Evolutionary conservation across 352 stramenopile species (phyloP).

Genomic region (Saprolegnia parasitica): DNA sequence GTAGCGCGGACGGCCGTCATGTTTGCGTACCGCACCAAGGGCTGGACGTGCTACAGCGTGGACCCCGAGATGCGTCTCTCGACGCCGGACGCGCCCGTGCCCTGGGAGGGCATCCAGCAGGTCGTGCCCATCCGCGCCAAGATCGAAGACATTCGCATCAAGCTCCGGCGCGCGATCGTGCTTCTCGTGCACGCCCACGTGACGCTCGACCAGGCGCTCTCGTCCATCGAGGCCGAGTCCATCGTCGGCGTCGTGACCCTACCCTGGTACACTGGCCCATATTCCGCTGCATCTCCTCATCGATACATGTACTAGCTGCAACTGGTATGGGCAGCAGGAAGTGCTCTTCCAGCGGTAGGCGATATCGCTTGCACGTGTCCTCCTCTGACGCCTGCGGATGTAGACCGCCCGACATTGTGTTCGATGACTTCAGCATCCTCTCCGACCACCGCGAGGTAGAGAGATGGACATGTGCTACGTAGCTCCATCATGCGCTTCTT

Average conservation of each 20-base stretch:
- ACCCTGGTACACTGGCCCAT: conserved; percentile 38
- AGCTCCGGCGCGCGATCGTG: conserved; percentile 50
- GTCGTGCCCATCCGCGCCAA: conserved; percentile 76
- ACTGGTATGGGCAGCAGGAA: conserved; percentile 76
- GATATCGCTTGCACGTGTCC: background rate
- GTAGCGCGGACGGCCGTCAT: conserved; percentile 64
- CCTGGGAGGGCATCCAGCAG: conserved; percentile 54
- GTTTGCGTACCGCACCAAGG: conserved; percentile 64
- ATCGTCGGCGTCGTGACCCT: conserved; percentile 64
- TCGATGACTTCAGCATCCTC: conserved; percentile 78
- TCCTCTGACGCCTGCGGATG: background rate
- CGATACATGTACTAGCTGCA: conserved; percentile 41
- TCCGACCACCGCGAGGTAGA: conserved; percentile 77
- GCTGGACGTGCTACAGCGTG: conserved; percentile 75
- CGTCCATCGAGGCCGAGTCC: conserved; percentile 54
- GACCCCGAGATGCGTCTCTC: conserved; percentile 57
- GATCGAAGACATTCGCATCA: conserved; percentile 65
- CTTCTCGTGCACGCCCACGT: conserved; percentile 76
- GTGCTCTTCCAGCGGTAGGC: conserved; percentile 37
- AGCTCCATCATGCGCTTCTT: background rate
- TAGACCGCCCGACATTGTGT: conserved; percentile 54
- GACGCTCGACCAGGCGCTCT: conserved; percentile 64
- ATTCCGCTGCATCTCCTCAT: background rate
- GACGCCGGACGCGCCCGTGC: background rate
- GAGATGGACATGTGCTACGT: background rate